Evolutionary conservation across 805 yeast species (phyloP), one percentile per base, ranked within the genome.

Genomic region (baker's yeast (Saccharomyces cerevisiae)): DNA sequence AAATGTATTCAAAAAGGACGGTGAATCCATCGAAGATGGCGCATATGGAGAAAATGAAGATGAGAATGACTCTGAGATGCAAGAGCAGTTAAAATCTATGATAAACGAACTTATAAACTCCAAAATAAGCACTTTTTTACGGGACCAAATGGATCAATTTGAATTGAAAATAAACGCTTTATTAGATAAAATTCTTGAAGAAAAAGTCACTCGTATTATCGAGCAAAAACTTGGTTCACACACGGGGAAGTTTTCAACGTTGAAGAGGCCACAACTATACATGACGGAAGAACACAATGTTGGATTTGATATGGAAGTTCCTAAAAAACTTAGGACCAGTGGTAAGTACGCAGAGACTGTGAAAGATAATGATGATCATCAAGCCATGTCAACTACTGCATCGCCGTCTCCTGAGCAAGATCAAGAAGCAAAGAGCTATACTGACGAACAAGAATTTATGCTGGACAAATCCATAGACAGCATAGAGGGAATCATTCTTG

Each of bases 401-500:
- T 46, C 48, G 17, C 48, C 48, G 8, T 11, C 29, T 3, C 43
- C 24, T 14, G 43, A 32, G 6, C 31, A 24, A 24, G 28, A 26
- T 32, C 49, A 29, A n/a, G 36, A 32, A 46, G 11, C 3, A 36
- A 8, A 49, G 10, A 49, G 36, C 6, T 54, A 55, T 29, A 27
- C 31, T 13, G 48, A 22, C 21, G 49, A 32, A 26, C 17, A 29
- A 9, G 29, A n/a, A 2, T 67, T 67, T 48, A 48, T 50, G 13
- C 53, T 68, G 55, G 56, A 62, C 43, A 52, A 62, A 2, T 43
- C 53, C 17, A 53, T 64, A 14, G 52, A 55, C 41, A 50, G 61
- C 13, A 61, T 67, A 17, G 67, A 67, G 49, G 67, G 55, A 24
- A 56, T 68, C 1, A 57, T 67, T n/a, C 51, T 63, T 21, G 72